These are phyloP conservation scores for Clitoria ternatea DNA, from an alignment of 306 rosid species.

Conservation along the genomic window DNA sequence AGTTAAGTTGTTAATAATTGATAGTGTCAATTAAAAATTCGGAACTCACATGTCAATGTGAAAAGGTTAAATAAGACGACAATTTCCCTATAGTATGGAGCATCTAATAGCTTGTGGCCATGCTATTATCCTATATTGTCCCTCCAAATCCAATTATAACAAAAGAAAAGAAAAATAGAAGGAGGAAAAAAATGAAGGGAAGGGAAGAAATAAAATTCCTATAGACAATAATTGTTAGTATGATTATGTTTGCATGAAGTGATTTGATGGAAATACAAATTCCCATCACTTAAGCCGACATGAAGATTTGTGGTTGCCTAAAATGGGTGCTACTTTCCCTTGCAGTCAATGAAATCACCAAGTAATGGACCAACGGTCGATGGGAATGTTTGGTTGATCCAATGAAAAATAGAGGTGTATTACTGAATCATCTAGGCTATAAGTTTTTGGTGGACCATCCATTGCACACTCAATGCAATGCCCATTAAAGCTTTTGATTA, in stretches of 20 bases:
- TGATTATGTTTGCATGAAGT: constrained; percentile 37
- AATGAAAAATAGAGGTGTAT: constrained; percentile 39
- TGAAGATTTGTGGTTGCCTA: constrained; percentile 42
- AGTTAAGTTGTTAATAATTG: constrained; percentile 5
- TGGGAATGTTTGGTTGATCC: constrained; percentile 41
- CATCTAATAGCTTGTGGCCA: constrained; percentile 13
- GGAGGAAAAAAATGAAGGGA: background rate
- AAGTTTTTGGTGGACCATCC: constrained; percentile 41
- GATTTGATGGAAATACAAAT: constrained; percentile 30
- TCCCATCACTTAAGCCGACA: constrained; percentile 43
- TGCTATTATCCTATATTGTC: background rate
- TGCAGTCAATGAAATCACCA: constrained; percentile 35
- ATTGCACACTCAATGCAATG: constrained; percentile 21
- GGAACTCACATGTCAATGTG: background rate
- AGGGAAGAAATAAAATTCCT: background rate
- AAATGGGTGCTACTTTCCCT: constrained; percentile 34
- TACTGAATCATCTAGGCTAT: constrained; percentile 30
- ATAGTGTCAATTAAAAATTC: background rate
- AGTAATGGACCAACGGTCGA: constrained; percentile 37
- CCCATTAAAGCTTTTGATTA: constrained; percentile 38
- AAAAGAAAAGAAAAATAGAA: background rate
- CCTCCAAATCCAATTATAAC: background rate
- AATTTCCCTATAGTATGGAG: constrained; percentile 8
- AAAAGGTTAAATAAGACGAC: background rate
- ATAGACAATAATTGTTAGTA: constrained; percentile 35